Evolutionary conservation across 257 asterid genomes (phyloP), one percentile per base, ranked within the genome.

Genomic region (Osmanthus fragrans): DNA sequence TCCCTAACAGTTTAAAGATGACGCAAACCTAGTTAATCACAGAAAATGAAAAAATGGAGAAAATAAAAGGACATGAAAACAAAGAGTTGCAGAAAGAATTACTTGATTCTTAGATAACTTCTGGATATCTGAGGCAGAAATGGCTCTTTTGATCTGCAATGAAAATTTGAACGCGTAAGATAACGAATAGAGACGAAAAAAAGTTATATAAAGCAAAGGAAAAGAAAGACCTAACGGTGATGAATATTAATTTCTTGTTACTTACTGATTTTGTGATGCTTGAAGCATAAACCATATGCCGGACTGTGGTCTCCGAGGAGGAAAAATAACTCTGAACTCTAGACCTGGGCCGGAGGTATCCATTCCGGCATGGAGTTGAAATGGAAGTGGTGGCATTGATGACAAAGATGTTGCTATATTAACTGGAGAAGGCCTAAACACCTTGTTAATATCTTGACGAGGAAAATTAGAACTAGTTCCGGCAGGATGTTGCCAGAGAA

Each of bases 81-180:
- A 18, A 73, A 7, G 21, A 63, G 27, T 19, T 16, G 32, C 32
- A 39, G 30, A 4, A 72, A 54, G 2, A 80, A 73, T 87, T 87
- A 95, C 99, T 91, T 93, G 93, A 93, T 93, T 86, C 98, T 89
- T 85, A 95, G 84, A 92, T 87, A 93, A 89, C 92, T 91, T 89
- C 88, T 93, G 47, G 97, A 82, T 86, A 95, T 88, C 87, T 93
- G 99, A 27, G 94, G 98, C 90, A 95, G 89, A 83, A 80, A 86
- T 34, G 96, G 91, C 80, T 95, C 91, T 72, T 84, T 91, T 30
- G 86, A 86, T 86, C 99, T 95, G 93, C 86, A 73, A 56, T 19
- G n/a, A 32, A 49, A 40, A 37, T 6, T 30, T 19, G 2, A 19
- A n/a, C 47, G 78, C 4, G 49, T 40, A 11, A 40, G 49, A 40